Conservation (phyloP, 192 early-diverging fungal species). For the Phlyctochytrium arcticum region DNA sequence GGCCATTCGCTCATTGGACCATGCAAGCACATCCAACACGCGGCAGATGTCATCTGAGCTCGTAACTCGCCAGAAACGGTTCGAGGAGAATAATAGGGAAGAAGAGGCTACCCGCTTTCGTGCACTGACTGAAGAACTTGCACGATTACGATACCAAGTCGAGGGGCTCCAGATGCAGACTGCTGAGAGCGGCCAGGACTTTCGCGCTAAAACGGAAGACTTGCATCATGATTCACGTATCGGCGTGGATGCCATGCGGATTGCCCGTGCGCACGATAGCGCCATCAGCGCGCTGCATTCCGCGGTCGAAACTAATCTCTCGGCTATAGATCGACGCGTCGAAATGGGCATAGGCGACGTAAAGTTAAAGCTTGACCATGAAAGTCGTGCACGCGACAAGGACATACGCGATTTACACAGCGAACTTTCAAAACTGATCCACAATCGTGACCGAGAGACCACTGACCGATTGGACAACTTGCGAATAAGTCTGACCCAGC, state of each 20-base stretch:
- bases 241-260: conserved; percentile 30
- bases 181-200: conserved; percentile 23
- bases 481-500: conserved; percentile 1
- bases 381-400: conserved; percentile 30
- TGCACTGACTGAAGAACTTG: conserved; percentile 23
- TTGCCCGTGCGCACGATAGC: conserved; percentile 35
- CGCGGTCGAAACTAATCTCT: conserved; percentile 12
- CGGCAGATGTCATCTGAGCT: conserved; percentile 31
- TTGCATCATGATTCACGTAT: conserved; percentile 26
- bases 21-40: conserved; percentile 14
- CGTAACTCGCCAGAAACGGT: conserved; percentile 11
- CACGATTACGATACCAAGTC: conserved; percentile 30
- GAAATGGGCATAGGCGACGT: conserved; percentile 27
- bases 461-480: conserved; percentile 29
- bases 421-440: conserved; percentile 27
- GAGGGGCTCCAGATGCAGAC: conserved; percentile 23
- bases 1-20: conserved; percentile 10
- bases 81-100: conserved; percentile 16
- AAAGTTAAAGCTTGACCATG: conserved; percentile 23
- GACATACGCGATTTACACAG: conserved; percentile 24
- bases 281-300: conserved; percentile 23
- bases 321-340: conserved; percentile 17
- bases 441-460: conserved; percentile 22
- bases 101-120: conserved; percentile 21
- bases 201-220: conserved; percentile 25